Conservation (phyloP, 257 asterid species). For the Przewalskia tangutica region DNA sequence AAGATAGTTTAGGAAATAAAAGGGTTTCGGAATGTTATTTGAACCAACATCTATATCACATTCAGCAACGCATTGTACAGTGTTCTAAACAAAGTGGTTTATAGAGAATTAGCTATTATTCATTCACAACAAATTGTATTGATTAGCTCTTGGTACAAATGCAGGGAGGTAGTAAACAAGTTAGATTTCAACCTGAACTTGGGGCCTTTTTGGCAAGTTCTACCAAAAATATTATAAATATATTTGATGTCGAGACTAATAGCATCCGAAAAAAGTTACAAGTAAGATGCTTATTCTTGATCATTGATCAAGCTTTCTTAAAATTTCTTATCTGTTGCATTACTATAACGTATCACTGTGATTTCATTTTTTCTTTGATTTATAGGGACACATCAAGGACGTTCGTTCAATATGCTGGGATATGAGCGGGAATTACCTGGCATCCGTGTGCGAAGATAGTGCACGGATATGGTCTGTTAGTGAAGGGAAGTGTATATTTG, state of each 20-base stretch:
- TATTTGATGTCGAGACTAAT: constrained; percentile 33
- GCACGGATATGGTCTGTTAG: constrained; percentile 30
- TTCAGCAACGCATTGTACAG: neutral
- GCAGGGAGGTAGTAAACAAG: constrained; percentile 38
- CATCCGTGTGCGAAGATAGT: constrained; percentile 36
- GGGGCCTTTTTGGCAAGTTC: constrained; percentile 36
- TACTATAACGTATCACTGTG: neutral
- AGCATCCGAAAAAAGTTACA: constrained; percentile 11
- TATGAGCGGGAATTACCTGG: constrained; percentile 27
- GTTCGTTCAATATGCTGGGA: constrained; percentile 38
- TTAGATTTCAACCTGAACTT: constrained; percentile 34
- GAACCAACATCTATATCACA: neutral
- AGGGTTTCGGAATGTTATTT: neutral
- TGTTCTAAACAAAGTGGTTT: neutral
- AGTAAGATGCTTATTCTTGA: constrained; percentile 15
- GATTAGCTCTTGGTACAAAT: constrained; percentile 3
- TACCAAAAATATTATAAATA: constrained; percentile 26
- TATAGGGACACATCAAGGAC: constrained; percentile 33
- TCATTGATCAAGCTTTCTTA: neutral
- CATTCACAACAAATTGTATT: neutral
- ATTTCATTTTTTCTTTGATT: neutral
- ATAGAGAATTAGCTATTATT: neutral
- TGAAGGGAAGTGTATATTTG: constrained; percentile 20
- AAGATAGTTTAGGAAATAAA: neutral
- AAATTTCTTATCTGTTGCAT: neutral